These are phyloP conservation scores for Aspergillus alliaceus DNA, from an alignment of 2,329 filamentous ascomycete genomes.

Conservation along the genomic window DNA sequence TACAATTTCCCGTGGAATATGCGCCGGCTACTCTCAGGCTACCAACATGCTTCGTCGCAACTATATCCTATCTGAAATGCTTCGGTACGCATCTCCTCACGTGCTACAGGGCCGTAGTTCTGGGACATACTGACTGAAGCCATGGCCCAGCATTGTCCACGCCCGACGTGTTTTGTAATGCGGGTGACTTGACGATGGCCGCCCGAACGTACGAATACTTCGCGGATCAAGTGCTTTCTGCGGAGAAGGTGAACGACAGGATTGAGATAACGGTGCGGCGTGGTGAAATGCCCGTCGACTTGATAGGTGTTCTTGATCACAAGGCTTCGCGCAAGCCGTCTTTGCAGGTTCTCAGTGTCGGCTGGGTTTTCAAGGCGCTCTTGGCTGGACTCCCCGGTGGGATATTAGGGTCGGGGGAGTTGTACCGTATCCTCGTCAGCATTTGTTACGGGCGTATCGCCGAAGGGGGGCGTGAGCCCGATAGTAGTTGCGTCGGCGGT, in stretches of 20 bases:
- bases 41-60: slow-evolving; percentile 46
- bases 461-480: slow-evolving; percentile 11
- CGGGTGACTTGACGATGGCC: slow-evolving; percentile 35
- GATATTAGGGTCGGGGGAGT: slow-evolving; percentile 36
- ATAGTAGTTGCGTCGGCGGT: slow-evolving; percentile 21
- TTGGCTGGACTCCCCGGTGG: slow-evolving; percentile 40
- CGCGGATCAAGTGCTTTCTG: slow-evolving; percentile 39
- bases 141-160: slow-evolving; percentile 27
- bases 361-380: slow-evolving; percentile 35
- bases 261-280: slow-evolving; percentile 37
- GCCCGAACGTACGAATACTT: slow-evolving; percentile 41
- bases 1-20: slow-evolving; percentile 39
- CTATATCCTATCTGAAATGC: slow-evolving; percentile 35
- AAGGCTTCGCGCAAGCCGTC: slow-evolving; percentile 14
- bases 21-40: slow-evolving; percentile 39
- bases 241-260: slow-evolving; percentile 32
- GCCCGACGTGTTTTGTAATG: slow-evolving; percentile 35
- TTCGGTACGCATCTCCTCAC: slow-evolving; percentile 30
- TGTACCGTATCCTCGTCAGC: slow-evolving; percentile 32
- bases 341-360: slow-evolving; percentile 32
- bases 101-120: neutral
- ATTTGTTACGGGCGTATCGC: slow-evolving; percentile 28
- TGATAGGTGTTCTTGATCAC: slow-evolving; percentile 11
- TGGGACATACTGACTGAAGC: neutral
- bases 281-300: slow-evolving; percentile 30